Evolutionary conservation across 2,329 filamentous ascomycete species (phyloP), one percentile per base, ranked within the genome.

Genomic region (Onygenales sp.): DNA sequence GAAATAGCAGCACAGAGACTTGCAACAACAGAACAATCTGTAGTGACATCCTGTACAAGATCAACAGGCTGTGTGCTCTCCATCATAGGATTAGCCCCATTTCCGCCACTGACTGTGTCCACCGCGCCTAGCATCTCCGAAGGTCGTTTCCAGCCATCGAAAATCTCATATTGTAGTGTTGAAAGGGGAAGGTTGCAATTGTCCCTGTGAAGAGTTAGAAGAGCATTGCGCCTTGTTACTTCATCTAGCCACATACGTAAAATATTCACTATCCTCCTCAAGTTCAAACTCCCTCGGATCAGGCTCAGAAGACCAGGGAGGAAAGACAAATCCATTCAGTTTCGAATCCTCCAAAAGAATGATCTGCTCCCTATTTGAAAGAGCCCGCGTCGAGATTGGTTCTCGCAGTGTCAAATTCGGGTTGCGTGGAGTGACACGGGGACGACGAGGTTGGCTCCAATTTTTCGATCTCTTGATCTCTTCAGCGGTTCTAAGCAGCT

Each of bases 11-110:
- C 90, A 66, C 91, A 96, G 5, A 98, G 78, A 66, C 93, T 96
- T 13, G 93, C 93, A 32, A 98, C 92, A 3, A 98, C 92, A 1
- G 93, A 97, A 66, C 93, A 98, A 68, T 98, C 93, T 0, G 92
- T 94, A 5, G 92, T 91, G 55, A 95, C 84, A 69, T 98, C 93
- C 69, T 98, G 93, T 2, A 96, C 90, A 7, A 98, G 79, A 69
- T 98, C 92, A 57, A 87, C 83, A 11, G 80, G 77, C 7, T 76
- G 71, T 6, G 72, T 70, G 13, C 78, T 74, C 46, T 72, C 69
- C 82, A 88, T 87, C 9, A 80, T 72, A 11, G 76, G 77, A 2
- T 65, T 65, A 21, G 50, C 35, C 7, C 11, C 51, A 42, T 53
- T 13, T 36, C 55, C 43, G 7, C 47, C 38, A 5, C 61, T 54